Base-by-base conservation (phyloP, 352 stramenopile species). In the Pythium utonaiense region DNA sequence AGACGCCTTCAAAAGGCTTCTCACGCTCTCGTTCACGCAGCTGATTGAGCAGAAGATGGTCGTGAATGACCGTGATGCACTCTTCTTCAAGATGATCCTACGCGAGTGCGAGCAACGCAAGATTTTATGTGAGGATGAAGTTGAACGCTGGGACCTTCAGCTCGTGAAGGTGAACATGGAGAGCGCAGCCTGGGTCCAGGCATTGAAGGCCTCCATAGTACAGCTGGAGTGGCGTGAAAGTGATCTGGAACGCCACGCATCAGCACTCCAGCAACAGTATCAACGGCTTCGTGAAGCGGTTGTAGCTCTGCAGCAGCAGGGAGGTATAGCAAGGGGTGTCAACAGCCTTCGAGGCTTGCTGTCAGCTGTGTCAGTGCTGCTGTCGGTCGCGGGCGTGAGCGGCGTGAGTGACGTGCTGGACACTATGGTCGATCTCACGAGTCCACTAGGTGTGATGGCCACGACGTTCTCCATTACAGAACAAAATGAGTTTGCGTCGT, bases 341-440 rank as follows among this genome's bases (percentile, higher is more conserved):
- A 30, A 8, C 3, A 17, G n/a, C 7, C 17, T 59, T 8, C 38
- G 36, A 19, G 14, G 17, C 25, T 22, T 60, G 13, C 27, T 60
- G 27, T 60, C 53, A 8, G 13, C 47, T 19, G 33, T 59, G 2
- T 40, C 52, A 16, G 27, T 41, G 24, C 36, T 51, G 4, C 38
- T 59, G 13, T 34, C 52, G 5, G 13, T 59, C 34, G 51, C 51
- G 13, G 51, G 51, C 21, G 51, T 57, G 17, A 41, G 44, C 14
- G 51, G 31, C 14, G 51, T 41, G 51, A 57, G 51, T n/a, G 21
- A 47, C 3, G 51, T 48, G 6, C 14, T 59, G 1, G 52, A 59
- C 14, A 47, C 36, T 3, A 33, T 59, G 14, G 38, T 59, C 24
- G 52, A 59, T 33, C n/a, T 59, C 0, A 51, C 52, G 24, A 44